A percentile compares a stretch with the other conserved stretches of the same genome.
Conservation (phyloP, 768 basidiomycete genomes). For the Termitomyces bulborhizus region DNA sequence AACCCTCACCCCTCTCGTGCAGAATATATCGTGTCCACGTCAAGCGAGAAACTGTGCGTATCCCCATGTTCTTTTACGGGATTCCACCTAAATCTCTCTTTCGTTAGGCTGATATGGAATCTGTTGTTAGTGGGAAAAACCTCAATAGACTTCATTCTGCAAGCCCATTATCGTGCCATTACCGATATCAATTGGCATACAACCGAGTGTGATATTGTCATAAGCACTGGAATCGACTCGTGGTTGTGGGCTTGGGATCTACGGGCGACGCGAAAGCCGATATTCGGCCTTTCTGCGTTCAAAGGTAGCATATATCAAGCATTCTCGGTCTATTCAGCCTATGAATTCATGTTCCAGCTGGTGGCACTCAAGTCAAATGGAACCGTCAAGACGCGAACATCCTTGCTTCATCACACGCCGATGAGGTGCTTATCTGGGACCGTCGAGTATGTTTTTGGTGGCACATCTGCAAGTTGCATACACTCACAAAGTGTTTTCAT, state of each 20-base stretch:
- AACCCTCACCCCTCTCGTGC: slow-evolving; percentile 74
- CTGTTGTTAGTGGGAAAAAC: slow-evolving; percentile 66
- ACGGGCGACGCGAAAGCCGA: slow-evolving; percentile 60
- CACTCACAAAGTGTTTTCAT: background rate
- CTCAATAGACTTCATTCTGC: slow-evolving; percentile 78
- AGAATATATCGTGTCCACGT: slow-evolving; percentile 84
- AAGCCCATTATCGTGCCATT: slow-evolving; percentile 90
- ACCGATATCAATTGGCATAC: slow-evolving; percentile 99
- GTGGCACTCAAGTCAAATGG: slow-evolving; percentile 97
- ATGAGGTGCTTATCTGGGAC: slow-evolving; percentile 92
- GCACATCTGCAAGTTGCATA: background rate
- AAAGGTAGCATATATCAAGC: slow-evolving; percentile 23
- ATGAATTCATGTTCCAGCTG: slow-evolving; percentile 41
- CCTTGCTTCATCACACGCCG: slow-evolving; percentile 84
- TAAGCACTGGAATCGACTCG: slow-evolving; percentile 89
- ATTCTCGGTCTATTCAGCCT: background rate
- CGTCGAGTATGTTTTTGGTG: slow-evolving; percentile 54
- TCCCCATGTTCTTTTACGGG: background rate
- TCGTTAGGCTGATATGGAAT: slow-evolving; percentile 85
- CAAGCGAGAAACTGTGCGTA: slow-evolving; percentile 77
- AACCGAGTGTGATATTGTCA: slow-evolving; percentile 75
- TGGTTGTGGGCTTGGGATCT: slow-evolving; percentile 97
- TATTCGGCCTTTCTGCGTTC: slow-evolving; percentile 60
- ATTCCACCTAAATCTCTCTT: background rate
- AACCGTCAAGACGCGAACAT: slow-evolving; percentile 83